phyloP scores from a whole-genome alignment of 2,329 filamentous ascomycete genomes.

The Diaporthe sp. region DNA sequence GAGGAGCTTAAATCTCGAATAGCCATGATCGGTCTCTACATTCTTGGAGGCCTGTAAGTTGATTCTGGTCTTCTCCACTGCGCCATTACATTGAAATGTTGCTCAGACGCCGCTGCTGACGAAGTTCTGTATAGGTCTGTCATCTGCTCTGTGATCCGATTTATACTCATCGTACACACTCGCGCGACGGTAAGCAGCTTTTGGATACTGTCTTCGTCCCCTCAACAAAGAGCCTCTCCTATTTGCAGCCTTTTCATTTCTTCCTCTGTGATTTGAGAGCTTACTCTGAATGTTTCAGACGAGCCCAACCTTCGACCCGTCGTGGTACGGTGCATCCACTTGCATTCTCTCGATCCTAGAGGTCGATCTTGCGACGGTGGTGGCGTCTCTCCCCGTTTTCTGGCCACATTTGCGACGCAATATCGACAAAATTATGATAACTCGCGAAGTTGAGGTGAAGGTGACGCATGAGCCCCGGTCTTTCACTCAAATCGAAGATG shows the following conservation, averaged over 20 bases:
- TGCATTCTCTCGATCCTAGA: slow-evolving; percentile 46
- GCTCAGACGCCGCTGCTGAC: neutral
- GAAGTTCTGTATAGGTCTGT: slow-evolving; percentile 39
- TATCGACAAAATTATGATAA: slow-evolving; percentile 46
- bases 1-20: slow-evolving; percentile 26
- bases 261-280: neutral
- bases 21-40: slow-evolving; percentile 31
- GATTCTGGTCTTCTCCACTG: neutral
- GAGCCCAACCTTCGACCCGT: slow-evolving; percentile 42
- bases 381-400: slow-evolving; percentile 47
- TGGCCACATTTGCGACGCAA: slow-evolving; percentile 46
- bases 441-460: slow-evolving; percentile 44
- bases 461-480: slow-evolving; percentile 32
- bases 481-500: slow-evolving; percentile 34
- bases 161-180: slow-evolving; percentile 42
- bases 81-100: too few relatives aligned
- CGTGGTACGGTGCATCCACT: slow-evolving; percentile 45
- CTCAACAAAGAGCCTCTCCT: neutral
- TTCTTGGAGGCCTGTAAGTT: slow-evolving; percentile 39
- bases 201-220: neutral
- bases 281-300: neutral
- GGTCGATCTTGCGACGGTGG: slow-evolving; percentile 45
- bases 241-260: neutral
- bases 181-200: slow-evolving; percentile 30
- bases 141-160: slow-evolving; percentile 43